Base-by-base conservation (phyloP, 1,284 basidiomycete species). In the Blastosporella zonata region DNA sequence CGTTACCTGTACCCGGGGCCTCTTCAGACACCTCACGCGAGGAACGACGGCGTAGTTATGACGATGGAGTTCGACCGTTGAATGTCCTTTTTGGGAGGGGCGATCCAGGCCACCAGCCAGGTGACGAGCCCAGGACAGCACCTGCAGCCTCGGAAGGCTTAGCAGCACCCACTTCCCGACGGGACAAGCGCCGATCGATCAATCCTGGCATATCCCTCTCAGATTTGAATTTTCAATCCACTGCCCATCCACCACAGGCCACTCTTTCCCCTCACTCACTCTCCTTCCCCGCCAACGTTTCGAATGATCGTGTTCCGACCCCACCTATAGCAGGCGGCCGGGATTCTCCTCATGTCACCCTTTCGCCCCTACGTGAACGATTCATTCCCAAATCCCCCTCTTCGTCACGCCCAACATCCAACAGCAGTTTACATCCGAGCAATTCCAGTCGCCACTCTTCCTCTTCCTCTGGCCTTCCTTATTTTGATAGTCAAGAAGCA, bases 31-130 rank as follows among this genome's bases (percentile, higher is more conserved):
- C 42, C 4, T 59, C 60, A 18, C 51, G 43, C 50, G 29, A 58
- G 66, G 52, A 69, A 63, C 72, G 78, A 33, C 70, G 79, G 38
- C 79, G 75, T 57, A 84, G 79, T 56, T 81, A 77, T 51, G 82
- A 86, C 53, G 79, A 81, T 49, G 75, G 79, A 35, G 67, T 78
- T 17, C 74, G 75, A 20, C 77, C 78, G 6, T 65, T 79, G 39
- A 72, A 79, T 55, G 58, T 72, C 22, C 63, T 75, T n/a, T 65
- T 76, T 29, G 59, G 58, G 25, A 52, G 69, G 61, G 49, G 59
- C 53, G 49, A 53, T 35, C 23, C 49, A 15, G 36, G 20, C 20
- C 50, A 44, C 35, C 52, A 58, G 46, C 37, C 43, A 52, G 37
- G 31, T 37, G 54, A 47, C 44, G 47, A 29, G 27, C 49, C 23